Base-by-base conservation (phyloP, 345 rosid species). In the Eucalyptus rudis region DNA sequence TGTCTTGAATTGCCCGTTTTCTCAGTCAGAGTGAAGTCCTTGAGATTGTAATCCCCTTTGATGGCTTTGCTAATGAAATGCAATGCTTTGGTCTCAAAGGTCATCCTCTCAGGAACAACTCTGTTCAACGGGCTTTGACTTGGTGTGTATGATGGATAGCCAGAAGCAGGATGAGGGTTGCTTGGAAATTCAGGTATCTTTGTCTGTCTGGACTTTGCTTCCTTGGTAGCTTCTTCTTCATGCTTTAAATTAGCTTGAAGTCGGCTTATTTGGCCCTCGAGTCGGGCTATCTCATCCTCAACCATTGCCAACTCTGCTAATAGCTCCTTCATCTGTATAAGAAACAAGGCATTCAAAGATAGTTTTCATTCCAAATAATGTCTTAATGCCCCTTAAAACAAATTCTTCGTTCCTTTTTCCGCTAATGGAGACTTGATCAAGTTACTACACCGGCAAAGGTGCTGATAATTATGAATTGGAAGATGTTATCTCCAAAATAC, bases 31-130 rank as follows among this genome's bases (percentile, higher is more conserved):
- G 89, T 94, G 91, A 94, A 95, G 93, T 94, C 96, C 87, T 90
- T 93, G 9, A 91, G 88, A 33, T 89, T 81, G 62, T 94, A 96
- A 90, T 96, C 99, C 7, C 96, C 97, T 90, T 96, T 96, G 59
- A 96, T 97, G 62, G 99, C 96, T 92, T 96, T 97, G 88, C 94
- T 96, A 59, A 97, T 96, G 91, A 97, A 97, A 91, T 96, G 99
- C 92, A 97, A 87, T 10, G 99, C 95, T 94, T 96, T 95, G 79
- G 99, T 95, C 80, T 93, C 98, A 89, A 96, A 96, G 47, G 92
- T 90, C 89, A 91, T 58, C 88, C 91, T 94, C 24, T 93, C 96
- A 10, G 91, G 94, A 27, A 50, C 90, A 79, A 64, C 88, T 88
- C 89, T 92, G 94, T 64, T 89, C 89, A 93, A 43, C 49, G 94